Evolutionary conservation across 768 basidiomycete genomes (phyloP).

Genomic region (Termitomyces sp.): DNA sequence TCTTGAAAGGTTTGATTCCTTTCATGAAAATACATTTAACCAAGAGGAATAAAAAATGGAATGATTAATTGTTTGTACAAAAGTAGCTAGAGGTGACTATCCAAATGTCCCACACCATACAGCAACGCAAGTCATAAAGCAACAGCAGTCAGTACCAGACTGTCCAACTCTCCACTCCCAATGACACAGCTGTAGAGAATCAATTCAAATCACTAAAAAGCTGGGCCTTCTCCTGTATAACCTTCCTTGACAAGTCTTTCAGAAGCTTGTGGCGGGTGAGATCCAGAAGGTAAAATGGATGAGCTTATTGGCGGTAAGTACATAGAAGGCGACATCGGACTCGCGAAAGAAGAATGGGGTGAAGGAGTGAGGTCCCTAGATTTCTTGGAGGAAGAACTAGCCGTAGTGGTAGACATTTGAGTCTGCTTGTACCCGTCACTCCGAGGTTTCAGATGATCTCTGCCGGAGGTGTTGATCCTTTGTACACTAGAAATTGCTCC

Average conservation of each 20-base stretch:
- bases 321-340: background rate
- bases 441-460: background rate
- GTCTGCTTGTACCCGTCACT: background rate
- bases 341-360: background rate
- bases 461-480: background rate
- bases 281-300: background rate
- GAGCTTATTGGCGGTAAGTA: background rate
- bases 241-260: too few species aligned
- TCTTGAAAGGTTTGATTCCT: too few species aligned
- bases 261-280: background rate
- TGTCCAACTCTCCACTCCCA: background rate
- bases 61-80: too few species aligned
- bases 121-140: background rate
- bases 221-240: background rate
- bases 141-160: background rate
- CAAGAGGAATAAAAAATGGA: too few species aligned
- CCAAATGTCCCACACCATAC: background rate
- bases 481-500: background rate
- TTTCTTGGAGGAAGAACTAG: background rate
- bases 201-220: background rate
- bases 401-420: background rate
- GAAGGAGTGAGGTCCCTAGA: slow-evolving; percentile 5
- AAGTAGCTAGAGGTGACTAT: too few species aligned
- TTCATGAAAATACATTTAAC: too few species aligned
- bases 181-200: background rate